Evolutionary conservation across 306 rosid species (phyloP), one percentile per base, ranked within the genome.

Genomic region (Arachis stenosperma): DNA sequence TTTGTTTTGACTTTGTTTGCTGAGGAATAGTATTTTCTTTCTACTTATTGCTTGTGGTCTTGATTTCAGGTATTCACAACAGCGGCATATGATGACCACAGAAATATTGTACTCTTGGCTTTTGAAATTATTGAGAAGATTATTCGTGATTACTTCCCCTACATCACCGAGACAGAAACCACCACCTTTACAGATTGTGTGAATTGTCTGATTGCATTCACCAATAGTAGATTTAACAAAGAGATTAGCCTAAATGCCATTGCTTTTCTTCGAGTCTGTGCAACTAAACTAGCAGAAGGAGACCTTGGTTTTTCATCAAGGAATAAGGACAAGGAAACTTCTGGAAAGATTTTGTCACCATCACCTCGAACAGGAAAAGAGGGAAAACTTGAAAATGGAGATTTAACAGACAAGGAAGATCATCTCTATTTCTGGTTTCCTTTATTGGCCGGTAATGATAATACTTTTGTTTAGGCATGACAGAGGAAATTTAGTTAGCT

Each of bases 361-460:
- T 88, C 97, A 63, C 90, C 97, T 78, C 91, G 78, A 42, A 75
- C 80, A 39, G 92, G 85, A 73, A 91, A 88, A 74, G 95, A 86
- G 85, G 90, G 90, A 73, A 94, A 84, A 83, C 89, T 75, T 33
- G 91, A 88, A 41, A 84, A 81, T 62, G 88, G 90, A 42, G 96
- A 90, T 85, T 74, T 88, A 78, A 71, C 81, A 11, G 98, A 88
- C 75, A 95, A 88, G 84, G 98, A 87, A 72, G 88, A 92, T 79
- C 92, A 95, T 81, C 91, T 92, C 74, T 95, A 95, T 90, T 95
- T 90, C 73, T 95, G 99, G 99, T 95, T 95, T 75, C 99, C 99
- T 73, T 82, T 95, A 80, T 83, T 95, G 79, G 99, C 99, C 48
- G 99, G 99, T 95, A 78, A 86, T 87, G 65, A 65, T 39, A 46